Evolutionary conservation across 805 yeast genomes (phyloP).

Genomic region (Schwanniomyces yamadae): DNA sequence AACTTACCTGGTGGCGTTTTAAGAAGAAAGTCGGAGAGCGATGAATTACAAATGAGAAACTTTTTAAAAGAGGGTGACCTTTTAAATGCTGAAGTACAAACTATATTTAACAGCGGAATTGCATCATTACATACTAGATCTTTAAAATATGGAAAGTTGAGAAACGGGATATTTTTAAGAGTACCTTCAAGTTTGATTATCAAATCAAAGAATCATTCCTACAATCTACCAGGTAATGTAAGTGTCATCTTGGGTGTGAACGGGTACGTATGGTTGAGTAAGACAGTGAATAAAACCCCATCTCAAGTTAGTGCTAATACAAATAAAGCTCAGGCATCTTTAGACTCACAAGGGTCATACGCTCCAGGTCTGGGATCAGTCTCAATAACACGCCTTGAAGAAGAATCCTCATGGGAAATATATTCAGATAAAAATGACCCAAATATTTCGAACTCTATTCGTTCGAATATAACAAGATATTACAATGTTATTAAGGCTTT

Average conservation of each 20-base stretch:
- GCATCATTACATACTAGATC: conserved; percentile 96
- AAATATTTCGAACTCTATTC: conserved; percentile 54
- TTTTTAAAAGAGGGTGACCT: conserved; percentile 95
- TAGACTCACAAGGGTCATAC: conserved; percentile 39
- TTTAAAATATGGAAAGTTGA: conserved; percentile 87
- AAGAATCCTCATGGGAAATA: conserved; percentile 92
- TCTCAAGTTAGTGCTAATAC: conserved; percentile 16
- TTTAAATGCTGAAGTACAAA: conserved; percentile 93
- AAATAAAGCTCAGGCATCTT: conserved; percentile 39
- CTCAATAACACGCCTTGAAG: conserved; percentile 82
- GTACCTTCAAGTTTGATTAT: conserved; percentile 84
- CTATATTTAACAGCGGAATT: conserved; percentile 82
- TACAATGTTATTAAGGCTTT: conserved; percentile 80
- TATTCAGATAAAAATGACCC: conserved; percentile 85
- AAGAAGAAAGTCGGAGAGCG: conserved; percentile 90
- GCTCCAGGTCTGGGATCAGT: conserved; percentile 59
- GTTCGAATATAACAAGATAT: conserved; percentile 80
- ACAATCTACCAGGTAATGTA: conserved; percentile 90
- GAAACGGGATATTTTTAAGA: conserved; percentile 80
- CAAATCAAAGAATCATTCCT: conserved; percentile 84
- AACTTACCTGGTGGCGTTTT: conserved; percentile 96
- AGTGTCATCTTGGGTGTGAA: conserved; percentile 90
- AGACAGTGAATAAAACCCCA: conserved; percentile 41
- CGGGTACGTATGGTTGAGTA: conserved; percentile 90
- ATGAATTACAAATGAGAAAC: conserved; percentile 93